Conservation (phyloP, 345 rosid genomes). For the Chamaenerion angustifolium region DNA sequence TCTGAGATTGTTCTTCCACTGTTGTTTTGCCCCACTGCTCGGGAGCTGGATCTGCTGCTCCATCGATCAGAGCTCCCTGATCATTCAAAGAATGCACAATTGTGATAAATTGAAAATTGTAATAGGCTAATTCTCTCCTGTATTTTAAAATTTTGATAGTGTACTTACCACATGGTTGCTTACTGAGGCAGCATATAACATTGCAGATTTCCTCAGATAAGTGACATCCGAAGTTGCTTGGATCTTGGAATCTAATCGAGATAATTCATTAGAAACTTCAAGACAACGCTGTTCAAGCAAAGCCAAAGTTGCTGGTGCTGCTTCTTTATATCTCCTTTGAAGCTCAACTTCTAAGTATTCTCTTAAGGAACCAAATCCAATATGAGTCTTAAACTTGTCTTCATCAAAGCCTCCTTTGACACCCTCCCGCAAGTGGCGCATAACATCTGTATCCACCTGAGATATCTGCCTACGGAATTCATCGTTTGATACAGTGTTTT, state of each 20-base stretch:
- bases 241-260: constrained; percentile 58
- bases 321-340: constrained; percentile 87
- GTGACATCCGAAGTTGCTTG: constrained; percentile 85
- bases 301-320: constrained; percentile 92
- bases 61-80: constrained; percentile 79
- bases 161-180: constrained; percentile 75
- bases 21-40: constrained; percentile 98
- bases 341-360: constrained; percentile 83
- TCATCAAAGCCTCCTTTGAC: constrained; percentile 90
- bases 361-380: constrained; percentile 77
- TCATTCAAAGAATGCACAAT: constrained; percentile 7
- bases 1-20: constrained; percentile 64
- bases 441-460: constrained; percentile 62
- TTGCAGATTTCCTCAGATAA: constrained; percentile 74
- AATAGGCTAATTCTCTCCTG: not conserved
- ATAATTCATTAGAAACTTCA: constrained; percentile 52
- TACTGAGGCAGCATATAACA: constrained; percentile 71
- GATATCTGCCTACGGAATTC: constrained; percentile 80
- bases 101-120: not conserved
- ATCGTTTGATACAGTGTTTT: constrained; percentile 62
- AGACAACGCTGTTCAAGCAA: constrained; percentile 83
- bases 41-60: constrained; percentile 97
- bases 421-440: constrained; percentile 64
- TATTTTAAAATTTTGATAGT: not conserved
- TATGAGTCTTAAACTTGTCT: constrained; percentile 50